Percentiles rank a stretch among this genome's conserved stretches.
These are phyloP conservation scores for Neophaeococcomyces mojaviensis DNA, from an alignment of 2,329 filamentous ascomycete species.

Conservation along the genomic window DNA sequence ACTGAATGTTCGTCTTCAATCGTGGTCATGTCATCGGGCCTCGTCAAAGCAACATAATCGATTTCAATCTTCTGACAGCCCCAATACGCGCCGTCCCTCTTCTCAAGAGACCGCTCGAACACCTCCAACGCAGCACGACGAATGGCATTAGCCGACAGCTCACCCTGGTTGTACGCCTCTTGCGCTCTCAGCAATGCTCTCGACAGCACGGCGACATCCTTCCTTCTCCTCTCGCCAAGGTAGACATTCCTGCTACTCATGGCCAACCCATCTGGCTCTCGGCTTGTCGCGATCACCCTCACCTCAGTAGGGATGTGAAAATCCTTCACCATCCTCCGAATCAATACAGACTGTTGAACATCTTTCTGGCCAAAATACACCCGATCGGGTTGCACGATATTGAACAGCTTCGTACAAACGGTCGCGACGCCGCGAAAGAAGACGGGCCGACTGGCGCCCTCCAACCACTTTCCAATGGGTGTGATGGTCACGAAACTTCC, in stretches of 20 bases:
- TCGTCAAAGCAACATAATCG: constrained; percentile 86
- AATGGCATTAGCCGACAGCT: constrained; percentile 56
- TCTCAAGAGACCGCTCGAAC: constrained; percentile 37
- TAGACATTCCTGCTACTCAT: constrained; percentile 93
- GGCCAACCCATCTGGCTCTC: constrained; percentile 76
- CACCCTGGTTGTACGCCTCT: constrained; percentile 51
- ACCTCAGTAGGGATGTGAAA: constrained; percentile 73
- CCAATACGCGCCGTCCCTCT: constrained; percentile 15
- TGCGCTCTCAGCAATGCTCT: constrained; percentile 65
- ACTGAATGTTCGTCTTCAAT: constrained; percentile 70
- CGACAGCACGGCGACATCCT: constrained; percentile 64
- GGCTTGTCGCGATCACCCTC: constrained; percentile 63
- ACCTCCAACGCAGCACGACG: constrained; percentile 62
- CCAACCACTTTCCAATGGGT: constrained; percentile 70
- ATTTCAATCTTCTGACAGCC: constrained; percentile 56
- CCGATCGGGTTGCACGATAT: constrained; percentile 67
- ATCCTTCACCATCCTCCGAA: constrained; percentile 78
- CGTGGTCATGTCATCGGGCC: constrained; percentile 75
- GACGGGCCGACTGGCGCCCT: constrained; percentile 78
- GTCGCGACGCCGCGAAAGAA: constrained; percentile 97
- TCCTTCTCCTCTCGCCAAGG: constrained; percentile 66
- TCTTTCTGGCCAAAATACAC: constrained; percentile 98
- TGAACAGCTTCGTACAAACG: constrained; percentile 90
- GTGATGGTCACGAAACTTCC: constrained; percentile 91
- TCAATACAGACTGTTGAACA: constrained; percentile 88